A percentile compares a stretch with the other conserved stretches of the same genome.
Evolutionary conservation across 805 yeast genomes (phyloP).

Genomic region (Cyberlindnera euphorbiae): DNA sequence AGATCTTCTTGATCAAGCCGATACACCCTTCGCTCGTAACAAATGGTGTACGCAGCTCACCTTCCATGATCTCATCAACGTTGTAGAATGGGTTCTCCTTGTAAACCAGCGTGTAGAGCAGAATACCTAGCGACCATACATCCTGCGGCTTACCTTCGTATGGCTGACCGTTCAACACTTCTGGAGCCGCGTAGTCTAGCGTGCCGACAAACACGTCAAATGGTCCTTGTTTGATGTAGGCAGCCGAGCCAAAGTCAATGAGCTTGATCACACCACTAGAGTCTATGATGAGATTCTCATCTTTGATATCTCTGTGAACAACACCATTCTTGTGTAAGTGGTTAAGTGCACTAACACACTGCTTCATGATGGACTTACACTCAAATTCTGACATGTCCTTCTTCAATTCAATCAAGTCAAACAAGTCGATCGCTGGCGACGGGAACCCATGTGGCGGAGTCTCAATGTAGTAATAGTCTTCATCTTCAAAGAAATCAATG

Average conservation of each 20-base stretch:
- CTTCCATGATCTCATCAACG: conserved; percentile 93
- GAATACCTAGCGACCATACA: conserved; percentile 93
- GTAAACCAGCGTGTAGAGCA: conserved; percentile 83
- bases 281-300: conserved; percentile 89
- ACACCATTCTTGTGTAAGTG: conserved; percentile 84
- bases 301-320: conserved; percentile 92
- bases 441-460: conserved; percentile 86
- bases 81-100: conserved; percentile 95
- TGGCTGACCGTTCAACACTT: conserved; percentile 81
- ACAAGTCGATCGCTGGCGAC: conserved; percentile 83
- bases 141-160: conserved; percentile 95
- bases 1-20: conserved; percentile 55
- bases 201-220: conserved; percentile 98
- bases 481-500: conserved; percentile 91
- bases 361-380: conserved; percentile 72
- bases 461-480: conserved; percentile 81
- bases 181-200: conserved; percentile 96
- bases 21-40: conserved; percentile 56
- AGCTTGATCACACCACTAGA: conserved; percentile 74
- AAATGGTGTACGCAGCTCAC: conserved; percentile 69
- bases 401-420: conserved; percentile 85
- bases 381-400: conserved; percentile 77
- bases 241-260: conserved; percentile 95
- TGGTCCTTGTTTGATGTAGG: conserved; percentile 85
- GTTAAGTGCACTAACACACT: conserved; percentile 70